Percentiles rank a stretch among this genome's conserved stretches.
Evolutionary conservation across 2,329 filamentous ascomycete genomes (phyloP).

Genomic region (Aspergillus glaucus): DNA sequence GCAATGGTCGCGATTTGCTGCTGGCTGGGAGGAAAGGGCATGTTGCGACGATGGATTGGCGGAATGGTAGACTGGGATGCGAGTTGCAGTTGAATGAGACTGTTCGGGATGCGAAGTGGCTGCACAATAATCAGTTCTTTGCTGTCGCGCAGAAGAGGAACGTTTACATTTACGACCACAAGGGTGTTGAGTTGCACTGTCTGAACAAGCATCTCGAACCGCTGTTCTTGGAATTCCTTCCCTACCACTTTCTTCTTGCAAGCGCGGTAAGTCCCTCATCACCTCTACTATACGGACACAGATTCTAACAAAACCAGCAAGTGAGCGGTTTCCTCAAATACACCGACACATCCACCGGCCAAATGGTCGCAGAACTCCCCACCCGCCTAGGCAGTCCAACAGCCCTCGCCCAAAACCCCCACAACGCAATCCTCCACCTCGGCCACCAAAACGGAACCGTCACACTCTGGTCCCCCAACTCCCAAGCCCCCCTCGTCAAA

Average conservation of each 20-base stretch:
- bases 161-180: constrained; percentile 90
- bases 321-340: constrained; percentile 81
- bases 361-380: constrained; percentile 76
- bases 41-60: constrained; percentile 94
- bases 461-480: constrained; percentile 93
- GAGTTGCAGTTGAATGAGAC: constrained; percentile 90
- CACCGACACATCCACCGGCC: constrained; percentile 88
- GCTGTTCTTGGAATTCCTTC: constrained; percentile 88
- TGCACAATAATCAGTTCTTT: constrained; percentile 90
- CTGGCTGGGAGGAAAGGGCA: constrained; percentile 88
- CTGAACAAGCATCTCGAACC: constrained; percentile 86
- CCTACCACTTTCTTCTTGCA: constrained; percentile 89
- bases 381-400: constrained; percentile 80
- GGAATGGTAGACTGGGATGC: constrained; percentile 81
- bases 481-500: constrained; percentile 78
- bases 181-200: constrained; percentile 88
- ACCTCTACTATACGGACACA: too few relatives aligned
- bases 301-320: constrained; percentile 46
- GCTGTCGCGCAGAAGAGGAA: constrained; percentile 95
- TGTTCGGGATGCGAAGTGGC: constrained; percentile 79
- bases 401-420: constrained; percentile 78
- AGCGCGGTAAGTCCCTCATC: constrained; percentile 57
- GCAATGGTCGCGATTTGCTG: constrained; percentile 79
- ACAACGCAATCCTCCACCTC: constrained; percentile 85
- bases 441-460: constrained; percentile 95